A percentile compares a stretch with the other conserved stretches of the same genome.
Evolutionary conservation across 306 rosid species (phyloP).

Genomic region (Rubus idaeus): DNA sequence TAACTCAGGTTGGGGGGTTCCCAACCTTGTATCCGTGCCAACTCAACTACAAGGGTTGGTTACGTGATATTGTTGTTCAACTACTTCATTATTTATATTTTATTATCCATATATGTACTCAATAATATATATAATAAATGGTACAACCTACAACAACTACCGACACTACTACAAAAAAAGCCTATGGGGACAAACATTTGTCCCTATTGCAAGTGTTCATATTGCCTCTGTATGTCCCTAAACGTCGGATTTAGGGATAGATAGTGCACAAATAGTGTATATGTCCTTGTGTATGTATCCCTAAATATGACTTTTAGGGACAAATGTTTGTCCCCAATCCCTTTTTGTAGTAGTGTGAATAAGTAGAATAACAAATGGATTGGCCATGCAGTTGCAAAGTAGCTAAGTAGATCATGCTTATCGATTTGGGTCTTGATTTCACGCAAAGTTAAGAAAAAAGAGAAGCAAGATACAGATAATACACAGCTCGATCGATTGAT

Average conservation of each 20-base stretch:
- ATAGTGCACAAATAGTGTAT: too few relatives aligned
- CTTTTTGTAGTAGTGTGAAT: neutral
- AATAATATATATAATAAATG: neutral
- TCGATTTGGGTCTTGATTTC: conserved; percentile 16
- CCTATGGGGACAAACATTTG: too few relatives aligned
- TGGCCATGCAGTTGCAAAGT: neutral
- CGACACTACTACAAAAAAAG: too few relatives aligned
- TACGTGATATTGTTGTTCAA: neutral
- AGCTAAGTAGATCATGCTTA: neutral
- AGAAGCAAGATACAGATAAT: conserved; percentile 12
- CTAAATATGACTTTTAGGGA: too few relatives aligned
- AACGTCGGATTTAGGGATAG: too few relatives aligned
- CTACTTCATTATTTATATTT: neutral
- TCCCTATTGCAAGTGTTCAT: too few relatives aligned
- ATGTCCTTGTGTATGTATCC: too few relatives aligned
- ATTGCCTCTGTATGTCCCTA: too few relatives aligned
- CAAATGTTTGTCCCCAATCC: too few relatives aligned
- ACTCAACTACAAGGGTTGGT: too few relatives aligned
- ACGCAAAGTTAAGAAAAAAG: conserved; percentile 24
- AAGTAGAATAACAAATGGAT: neutral
- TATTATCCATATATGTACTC: neutral
- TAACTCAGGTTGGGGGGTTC: too few relatives aligned
- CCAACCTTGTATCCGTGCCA: too few relatives aligned
- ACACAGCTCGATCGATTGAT: conserved; percentile 25
- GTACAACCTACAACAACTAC: neutral